Evolutionary conservation across 768 basidiomycete genomes (phyloP), one percentile per base, ranked within the genome.

Genomic region (Boletus tomentosulus): DNA sequence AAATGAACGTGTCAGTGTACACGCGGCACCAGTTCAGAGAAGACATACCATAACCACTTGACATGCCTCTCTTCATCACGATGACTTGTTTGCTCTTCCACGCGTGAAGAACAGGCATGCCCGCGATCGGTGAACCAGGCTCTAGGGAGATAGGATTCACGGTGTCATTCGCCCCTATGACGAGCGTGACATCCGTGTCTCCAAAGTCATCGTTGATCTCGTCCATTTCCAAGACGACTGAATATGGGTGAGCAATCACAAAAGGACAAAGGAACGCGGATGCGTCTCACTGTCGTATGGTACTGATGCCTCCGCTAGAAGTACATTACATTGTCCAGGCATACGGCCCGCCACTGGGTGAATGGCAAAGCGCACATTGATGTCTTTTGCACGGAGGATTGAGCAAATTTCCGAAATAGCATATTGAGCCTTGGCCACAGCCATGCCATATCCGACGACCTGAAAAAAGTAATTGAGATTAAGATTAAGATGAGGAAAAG

Each of bases 21-120:
- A 38, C 46, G 33, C 5, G 11, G 16, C n/a, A 15, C 19, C 25
- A 33, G 11, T 7, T 19, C 41, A 39, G 30, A 34, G 15, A 48
- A 37, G 27, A 66, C 77, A 48, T 54, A 89, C 90, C 92, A 65
- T 92, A 92, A 37, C 90, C 91, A 65, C 87, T 86, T 8, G 91
- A 84, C 78, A 94, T 84, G 50, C 92, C 90, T 57, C 92, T 80
- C 72, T 94, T 94, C 92, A 94, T 94, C 37, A 94, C 91, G 49
- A 94, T 78, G 41, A 92, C 90, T 61, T 91, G 87, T 67, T 92
- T 92, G 70, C 87, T 89, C 82, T 93, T 91, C 92, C 92, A 94
- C 7, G 87, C 92, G 57, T 92, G 88, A 50, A 94, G 76, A 19
- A 94, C 92, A 15, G 92, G 90, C 92, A 94, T 94, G 28, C 92